Evolutionary conservation across 2,329 filamentous ascomycete species (phyloP), one percentile per base, ranked within the genome.

Genomic region (Aquanectria penicillioides): DNA sequence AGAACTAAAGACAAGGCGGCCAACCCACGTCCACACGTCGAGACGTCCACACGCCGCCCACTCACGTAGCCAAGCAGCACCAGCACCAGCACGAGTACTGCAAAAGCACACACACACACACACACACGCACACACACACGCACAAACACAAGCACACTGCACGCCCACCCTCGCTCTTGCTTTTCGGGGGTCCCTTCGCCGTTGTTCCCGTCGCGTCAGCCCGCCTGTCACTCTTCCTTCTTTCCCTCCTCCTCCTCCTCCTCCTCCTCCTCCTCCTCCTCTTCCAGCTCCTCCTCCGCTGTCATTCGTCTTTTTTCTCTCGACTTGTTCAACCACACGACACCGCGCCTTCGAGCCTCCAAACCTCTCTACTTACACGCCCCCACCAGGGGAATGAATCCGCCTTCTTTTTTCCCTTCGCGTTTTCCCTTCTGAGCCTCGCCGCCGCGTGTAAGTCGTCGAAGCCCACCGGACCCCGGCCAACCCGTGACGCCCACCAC

Each of bases 361-460:
- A 31, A 37, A 34, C 18, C 38, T 31, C 40, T 22, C 31, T 43
- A 37, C 38, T 53, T 44, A 53, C 50, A 53, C 50, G 29, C 38
- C 38, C 43, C 38, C 37, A n/a, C n/a, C n/a, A n/a, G n/a, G 28
- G 34, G 23, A 15, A 29, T 33, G 41, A 34, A 52, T 34, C 40
- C 29, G 22, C 36, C 31, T 20, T n/a, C n/a, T n/a, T 31, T 37
- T 61, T 49, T 62, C 48, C 41, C 57, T 59, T 66, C 66, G 57
- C 60, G 53, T 57, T 47, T 50, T 36, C 22, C 41, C 31, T 57
- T 53, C 58, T 51, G 41, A 58, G 47, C 54, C 51, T 47, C 54
- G 49, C 58, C 55, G 46, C 65, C 53, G 62, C 71, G 72, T 75
- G 71, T 74, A 75, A 75, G 73, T 75, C 72, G 64, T 59, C 59